phyloP scores from a whole-genome alignment of 2,329 filamentous ascomycete genomes.

The Fusarium nanum region DNA sequence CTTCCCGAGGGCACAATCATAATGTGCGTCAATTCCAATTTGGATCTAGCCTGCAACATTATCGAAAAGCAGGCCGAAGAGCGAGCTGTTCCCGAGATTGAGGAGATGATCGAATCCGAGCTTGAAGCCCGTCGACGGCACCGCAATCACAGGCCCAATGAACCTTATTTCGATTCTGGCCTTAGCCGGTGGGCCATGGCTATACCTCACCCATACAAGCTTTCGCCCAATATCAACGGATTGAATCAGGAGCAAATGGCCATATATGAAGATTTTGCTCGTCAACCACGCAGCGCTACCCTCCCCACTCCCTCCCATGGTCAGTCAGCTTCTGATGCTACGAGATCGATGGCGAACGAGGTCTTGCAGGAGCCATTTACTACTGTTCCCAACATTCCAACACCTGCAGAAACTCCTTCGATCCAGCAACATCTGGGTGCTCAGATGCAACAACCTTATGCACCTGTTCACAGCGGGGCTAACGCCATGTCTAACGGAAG shows the following conservation, averaged over 20 bases:
- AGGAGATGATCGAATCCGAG: slow-evolving; percentile 88
- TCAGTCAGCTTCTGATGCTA: slow-evolving; percentile 69
- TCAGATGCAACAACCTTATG: slow-evolving; percentile 67
- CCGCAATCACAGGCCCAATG: slow-evolving; percentile 78
- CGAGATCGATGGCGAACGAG: slow-evolving; percentile 71
- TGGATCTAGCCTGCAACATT: slow-evolving; percentile 91
- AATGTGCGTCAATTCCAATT: slow-evolving; percentile 98
- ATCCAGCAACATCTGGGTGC: slow-evolving; percentile 62
- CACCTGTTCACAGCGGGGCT: slow-evolving; percentile 60
- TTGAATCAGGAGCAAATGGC: slow-evolving; percentile 92
- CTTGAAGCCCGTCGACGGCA: slow-evolving; percentile 82
- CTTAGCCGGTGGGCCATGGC: slow-evolving; percentile 93
- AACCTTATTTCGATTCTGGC: slow-evolving; percentile 83
- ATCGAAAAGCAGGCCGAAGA: slow-evolving; percentile 97
- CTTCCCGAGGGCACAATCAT: slow-evolving; percentile 94
- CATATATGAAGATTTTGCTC: slow-evolving; percentile 96
- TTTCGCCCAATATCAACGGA: slow-evolving; percentile 75
- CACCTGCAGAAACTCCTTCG: slow-evolving; percentile 68
- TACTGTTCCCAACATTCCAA: slow-evolving; percentile 67
- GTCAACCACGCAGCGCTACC: slow-evolving; percentile 77
- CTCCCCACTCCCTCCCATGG: slow-evolving; percentile 66
- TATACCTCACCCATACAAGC: slow-evolving; percentile 92
- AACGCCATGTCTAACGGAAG: slow-evolving; percentile 63
- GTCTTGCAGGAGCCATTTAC: slow-evolving; percentile 72
- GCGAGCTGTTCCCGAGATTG: slow-evolving; percentile 91